phyloP scores from a whole-genome alignment of 1,284 basidiomycete species.

The Moesziomyces globuligerus region DNA sequence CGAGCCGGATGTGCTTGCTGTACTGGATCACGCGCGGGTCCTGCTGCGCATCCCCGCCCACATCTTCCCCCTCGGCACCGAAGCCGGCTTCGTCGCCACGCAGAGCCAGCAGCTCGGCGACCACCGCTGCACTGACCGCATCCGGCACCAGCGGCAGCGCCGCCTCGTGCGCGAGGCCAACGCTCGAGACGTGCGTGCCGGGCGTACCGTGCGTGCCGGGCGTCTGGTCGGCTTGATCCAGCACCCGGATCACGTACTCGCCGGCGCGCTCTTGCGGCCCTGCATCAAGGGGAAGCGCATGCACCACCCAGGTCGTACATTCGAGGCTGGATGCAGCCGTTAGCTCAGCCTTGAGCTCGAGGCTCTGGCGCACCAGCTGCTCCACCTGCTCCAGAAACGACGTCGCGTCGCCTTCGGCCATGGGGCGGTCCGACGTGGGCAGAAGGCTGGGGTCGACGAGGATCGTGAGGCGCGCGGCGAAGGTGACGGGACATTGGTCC shows the following conservation, averaged over 20 bases:
- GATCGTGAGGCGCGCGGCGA: slow-evolving; percentile 13
- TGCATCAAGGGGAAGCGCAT: background rate
- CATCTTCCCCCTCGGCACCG: background rate
- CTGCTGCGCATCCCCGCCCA: slow-evolving; percentile 19
- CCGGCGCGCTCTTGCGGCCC: background rate
- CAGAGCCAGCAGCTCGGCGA: slow-evolving; percentile 24
- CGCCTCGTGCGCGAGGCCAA: slow-evolving; percentile 6
- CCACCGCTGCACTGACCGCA: slow-evolving; percentile 31
- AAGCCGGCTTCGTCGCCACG: slow-evolving; percentile 14
- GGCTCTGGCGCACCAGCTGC: slow-evolving; percentile 29
- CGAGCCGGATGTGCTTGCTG: slow-evolving; percentile 53
- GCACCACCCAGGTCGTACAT: slow-evolving; percentile 35
- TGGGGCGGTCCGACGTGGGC: too few species aligned
- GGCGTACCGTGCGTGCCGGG: too few species aligned
- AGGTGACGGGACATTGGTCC: slow-evolving; percentile 35
- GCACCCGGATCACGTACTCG: slow-evolving; percentile 12
- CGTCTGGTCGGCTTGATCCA: too few species aligned
- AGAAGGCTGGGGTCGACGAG: slow-evolving; percentile 13
- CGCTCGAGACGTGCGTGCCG: slow-evolving; percentile 3
- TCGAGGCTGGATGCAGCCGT: slow-evolving; percentile 21
- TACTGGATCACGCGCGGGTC: slow-evolving; percentile 57
- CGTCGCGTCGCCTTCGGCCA: background rate
- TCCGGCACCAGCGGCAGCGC: slow-evolving; percentile 26
- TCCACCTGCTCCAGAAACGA: slow-evolving; percentile 18
- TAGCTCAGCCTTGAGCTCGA: slow-evolving; percentile 19